phyloP scores from a whole-genome alignment of 2,329 filamentous ascomycete genomes.

The Neonectria coccinea region DNA sequence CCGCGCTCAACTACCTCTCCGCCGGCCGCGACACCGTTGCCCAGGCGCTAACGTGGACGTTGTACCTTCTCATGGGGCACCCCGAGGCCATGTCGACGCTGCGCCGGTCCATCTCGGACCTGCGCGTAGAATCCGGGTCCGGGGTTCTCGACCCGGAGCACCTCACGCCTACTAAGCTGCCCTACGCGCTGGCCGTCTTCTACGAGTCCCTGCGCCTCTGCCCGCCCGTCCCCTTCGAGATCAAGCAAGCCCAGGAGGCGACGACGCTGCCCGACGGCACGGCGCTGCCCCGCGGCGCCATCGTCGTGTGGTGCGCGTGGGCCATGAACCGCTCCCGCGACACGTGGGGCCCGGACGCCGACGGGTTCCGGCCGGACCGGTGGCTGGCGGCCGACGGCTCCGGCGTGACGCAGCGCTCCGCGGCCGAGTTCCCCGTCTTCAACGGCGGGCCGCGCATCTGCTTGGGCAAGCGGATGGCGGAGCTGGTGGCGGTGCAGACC shows the following conservation, averaged over 20 bases:
- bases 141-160: constrained; percentile 38
- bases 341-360: constrained; percentile 69
- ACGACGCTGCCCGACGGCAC: constrained; percentile 71
- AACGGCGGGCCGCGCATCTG: constrained; percentile 72
- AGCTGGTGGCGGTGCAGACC: constrained; percentile 68
- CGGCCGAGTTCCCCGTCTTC: constrained; percentile 72
- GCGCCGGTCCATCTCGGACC: constrained; percentile 54
- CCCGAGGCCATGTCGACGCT: constrained; percentile 55
- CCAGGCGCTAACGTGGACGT: constrained; percentile 73
- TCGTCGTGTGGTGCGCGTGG: constrained; percentile 74
- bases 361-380: constrained; percentile 66
- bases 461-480: constrained; percentile 74
- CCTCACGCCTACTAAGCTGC: constrained; percentile 58
- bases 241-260: constrained; percentile 67
- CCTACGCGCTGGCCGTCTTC: constrained; percentile 71
- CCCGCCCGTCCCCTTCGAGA: constrained; percentile 74
- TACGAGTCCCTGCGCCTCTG: constrained; percentile 72
- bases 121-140: constrained; percentile 14
- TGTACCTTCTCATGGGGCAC: constrained; percentile 70
- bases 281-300: constrained; percentile 62
- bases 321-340: constrained; percentile 69
- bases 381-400: constrained; percentile 63
- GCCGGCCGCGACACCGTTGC: constrained; percentile 74
- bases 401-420: constrained; percentile 54
- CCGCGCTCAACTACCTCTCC: constrained; percentile 74